Evolutionary conservation across 2,329 filamentous ascomycete genomes (phyloP).

Genomic region (Penicillium sclerotiorum): DNA sequence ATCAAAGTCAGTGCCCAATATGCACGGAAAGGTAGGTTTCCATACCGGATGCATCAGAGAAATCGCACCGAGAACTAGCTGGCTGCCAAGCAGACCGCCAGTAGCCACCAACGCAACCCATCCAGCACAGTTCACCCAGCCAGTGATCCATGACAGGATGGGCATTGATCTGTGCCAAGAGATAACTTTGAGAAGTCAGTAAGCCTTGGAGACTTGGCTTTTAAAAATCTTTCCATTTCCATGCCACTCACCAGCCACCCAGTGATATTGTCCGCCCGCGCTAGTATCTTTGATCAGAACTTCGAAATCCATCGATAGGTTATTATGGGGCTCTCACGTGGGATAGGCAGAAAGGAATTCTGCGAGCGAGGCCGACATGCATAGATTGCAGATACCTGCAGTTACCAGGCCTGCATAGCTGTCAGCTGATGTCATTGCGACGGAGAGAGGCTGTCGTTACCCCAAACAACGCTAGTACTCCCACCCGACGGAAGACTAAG

Average conservation of each 20-base stretch:
- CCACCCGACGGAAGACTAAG: slow-evolving; percentile 71
- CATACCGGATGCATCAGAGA: slow-evolving; percentile 58
- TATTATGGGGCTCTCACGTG: slow-evolving; percentile 37
- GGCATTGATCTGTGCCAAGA: slow-evolving; percentile 63
- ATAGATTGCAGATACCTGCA: slow-evolving; percentile 69
- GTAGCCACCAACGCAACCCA: slow-evolving; percentile 71
- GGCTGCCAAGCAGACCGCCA: slow-evolving; percentile 67
- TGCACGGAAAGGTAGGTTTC: neutral
- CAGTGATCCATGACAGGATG: slow-evolving; percentile 68
- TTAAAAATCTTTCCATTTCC: neutral
- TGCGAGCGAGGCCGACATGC: slow-evolving; percentile 68
- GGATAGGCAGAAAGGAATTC: slow-evolving; percentile 71
- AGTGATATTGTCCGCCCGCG: slow-evolving; percentile 69
- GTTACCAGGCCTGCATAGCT: slow-evolving; percentile 49
- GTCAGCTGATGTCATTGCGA: slow-evolving; percentile 1
- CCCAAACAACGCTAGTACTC: slow-evolving; percentile 72
- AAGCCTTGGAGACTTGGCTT: neutral
- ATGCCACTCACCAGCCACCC: slow-evolving; percentile 60
- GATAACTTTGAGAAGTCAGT: slow-evolving; percentile 32
- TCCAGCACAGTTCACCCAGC: slow-evolving; percentile 70
- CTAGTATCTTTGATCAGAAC: slow-evolving; percentile 23
- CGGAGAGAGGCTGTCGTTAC: slow-evolving; percentile 41
- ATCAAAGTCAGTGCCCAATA: neutral
- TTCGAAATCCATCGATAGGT: neutral
- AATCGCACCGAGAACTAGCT: slow-evolving; percentile 68